Percentiles rank a stretch among this genome's conserved stretches.
Conservation (phyloP, 352 stramenopile species). For the Globisporangium irregulare region DNA sequence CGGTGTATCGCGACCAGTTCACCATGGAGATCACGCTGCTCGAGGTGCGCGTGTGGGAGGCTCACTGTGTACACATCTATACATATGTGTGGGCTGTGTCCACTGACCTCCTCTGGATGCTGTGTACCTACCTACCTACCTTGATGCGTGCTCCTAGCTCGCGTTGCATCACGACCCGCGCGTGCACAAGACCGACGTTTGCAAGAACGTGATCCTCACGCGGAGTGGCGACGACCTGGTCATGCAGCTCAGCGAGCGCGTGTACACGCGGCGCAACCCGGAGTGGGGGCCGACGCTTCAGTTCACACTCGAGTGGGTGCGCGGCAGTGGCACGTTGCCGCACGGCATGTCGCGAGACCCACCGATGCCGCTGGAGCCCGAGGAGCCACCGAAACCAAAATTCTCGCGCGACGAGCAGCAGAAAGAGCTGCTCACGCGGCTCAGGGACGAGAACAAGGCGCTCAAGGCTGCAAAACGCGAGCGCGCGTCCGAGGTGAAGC, state of each 20-base stretch:
- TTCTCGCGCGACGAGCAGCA: slow-evolving; percentile 9
- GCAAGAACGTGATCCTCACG: slow-evolving; percentile 14
- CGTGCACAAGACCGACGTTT: slow-evolving; percentile 13
- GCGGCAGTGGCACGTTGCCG: slow-evolving; percentile 1
- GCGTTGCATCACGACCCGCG: slow-evolving; percentile 11
- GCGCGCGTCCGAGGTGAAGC: slow-evolving; percentile 1
- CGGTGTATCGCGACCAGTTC: slow-evolving; percentile 11
- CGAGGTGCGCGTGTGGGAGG: not conserved
- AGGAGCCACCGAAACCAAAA: not conserved
- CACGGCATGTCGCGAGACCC: slow-evolving; percentile 8
- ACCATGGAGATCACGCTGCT: slow-evolving; percentile 13
- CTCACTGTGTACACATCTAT: not conserved
- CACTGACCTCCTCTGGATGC: no score
- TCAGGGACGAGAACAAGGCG: slow-evolving; percentile 12
- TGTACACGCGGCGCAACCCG: slow-evolving; percentile 15
- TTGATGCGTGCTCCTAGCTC: not conserved
- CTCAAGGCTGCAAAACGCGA: slow-evolving; percentile 11
- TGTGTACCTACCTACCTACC: not conserved
- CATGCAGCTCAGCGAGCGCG: slow-evolving; percentile 13
- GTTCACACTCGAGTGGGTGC: slow-evolving; percentile 15
- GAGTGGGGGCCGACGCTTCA: slow-evolving; percentile 7
- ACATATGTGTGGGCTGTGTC: not conserved
- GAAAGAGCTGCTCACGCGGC: slow-evolving; percentile 1
- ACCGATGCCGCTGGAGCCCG: slow-evolving; percentile 1
- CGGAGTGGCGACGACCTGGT: slow-evolving; percentile 10